Evolutionary conservation across 2,329 filamentous ascomycete genomes (phyloP).

Genomic region (Metarhizium robertsii): DNA sequence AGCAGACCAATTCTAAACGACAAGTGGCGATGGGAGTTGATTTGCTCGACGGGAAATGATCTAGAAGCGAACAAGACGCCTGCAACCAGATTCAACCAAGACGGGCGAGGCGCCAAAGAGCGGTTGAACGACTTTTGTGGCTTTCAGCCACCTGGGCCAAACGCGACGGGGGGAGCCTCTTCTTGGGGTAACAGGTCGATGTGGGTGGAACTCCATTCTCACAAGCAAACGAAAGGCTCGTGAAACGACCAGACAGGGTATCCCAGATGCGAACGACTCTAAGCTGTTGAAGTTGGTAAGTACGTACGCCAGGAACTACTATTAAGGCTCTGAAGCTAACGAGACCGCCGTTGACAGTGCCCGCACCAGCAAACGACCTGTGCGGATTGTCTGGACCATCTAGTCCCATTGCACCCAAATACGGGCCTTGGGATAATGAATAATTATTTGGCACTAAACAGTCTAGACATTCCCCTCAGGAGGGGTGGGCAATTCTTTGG

Average conservation of each 20-base stretch:
- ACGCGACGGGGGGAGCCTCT: neutral
- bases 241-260: too few species aligned
- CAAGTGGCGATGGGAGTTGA: too few species aligned
- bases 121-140: neutral
- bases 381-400: neutral
- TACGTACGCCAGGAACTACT: too few species aligned
- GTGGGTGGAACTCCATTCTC: too few species aligned
- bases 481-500: neutral
- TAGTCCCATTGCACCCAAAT: neutral
- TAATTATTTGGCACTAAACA: neutral
- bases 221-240: too few species aligned
- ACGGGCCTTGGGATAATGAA: neutral
- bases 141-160: neutral
- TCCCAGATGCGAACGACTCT: neutral
- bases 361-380: neutral
- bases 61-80: too few species aligned
- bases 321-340: neutral
- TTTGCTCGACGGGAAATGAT: too few species aligned
- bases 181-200: neutral
- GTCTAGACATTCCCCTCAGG: neutral
- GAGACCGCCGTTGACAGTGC: neutral
- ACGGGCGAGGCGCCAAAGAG: neutral
- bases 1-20: too few species aligned
- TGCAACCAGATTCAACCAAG: neutral
- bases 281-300: too few species aligned